These are phyloP conservation scores for Furcasterigmium sp. DNA, from an alignment of 2,329 filamentous ascomycete genomes.

Conservation along the genomic window DNA sequence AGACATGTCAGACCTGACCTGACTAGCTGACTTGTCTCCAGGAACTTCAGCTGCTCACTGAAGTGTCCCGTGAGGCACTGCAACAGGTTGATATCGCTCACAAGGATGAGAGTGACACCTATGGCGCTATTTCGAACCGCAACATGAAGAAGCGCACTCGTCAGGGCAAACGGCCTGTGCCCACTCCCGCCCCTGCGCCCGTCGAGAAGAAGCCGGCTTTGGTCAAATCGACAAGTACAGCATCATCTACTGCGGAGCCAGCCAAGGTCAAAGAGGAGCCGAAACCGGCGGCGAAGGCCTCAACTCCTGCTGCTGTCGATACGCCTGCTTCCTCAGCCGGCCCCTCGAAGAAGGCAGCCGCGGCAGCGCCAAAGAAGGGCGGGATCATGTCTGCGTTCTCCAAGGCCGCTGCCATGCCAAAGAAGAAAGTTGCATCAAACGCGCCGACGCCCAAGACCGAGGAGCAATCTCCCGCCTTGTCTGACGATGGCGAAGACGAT, in stretches of 20 bases:
- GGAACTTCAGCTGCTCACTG: constrained; percentile 65
- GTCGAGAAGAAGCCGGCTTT: constrained; percentile 24
- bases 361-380: constrained; percentile 17
- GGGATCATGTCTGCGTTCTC: constrained; percentile 78
- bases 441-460: not conserved
- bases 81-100: constrained; percentile 55
- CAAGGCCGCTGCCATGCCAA: constrained; percentile 39
- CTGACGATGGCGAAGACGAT: constrained; percentile 46
- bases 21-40: constrained; percentile 8
- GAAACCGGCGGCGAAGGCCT: constrained; percentile 33
- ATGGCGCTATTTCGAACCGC: constrained; percentile 71
- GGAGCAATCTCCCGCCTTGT: constrained; percentile 35
- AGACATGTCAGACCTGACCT: not conserved
- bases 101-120: constrained; percentile 52
- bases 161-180: constrained; percentile 21
- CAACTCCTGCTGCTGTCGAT: constrained; percentile 17
- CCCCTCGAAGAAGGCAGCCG: constrained; percentile 32
- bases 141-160: constrained; percentile 52
- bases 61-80: constrained; percentile 60
- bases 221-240: constrained; percentile 13
- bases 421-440: constrained; percentile 6
- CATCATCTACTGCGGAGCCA: constrained; percentile 8
- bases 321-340: constrained; percentile 26
- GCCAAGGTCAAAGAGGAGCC: constrained; percentile 26
- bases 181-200: constrained; percentile 20